Conservation (phyloP, 169 alveolate genomes). For the Condylostoma magnum region DNA sequence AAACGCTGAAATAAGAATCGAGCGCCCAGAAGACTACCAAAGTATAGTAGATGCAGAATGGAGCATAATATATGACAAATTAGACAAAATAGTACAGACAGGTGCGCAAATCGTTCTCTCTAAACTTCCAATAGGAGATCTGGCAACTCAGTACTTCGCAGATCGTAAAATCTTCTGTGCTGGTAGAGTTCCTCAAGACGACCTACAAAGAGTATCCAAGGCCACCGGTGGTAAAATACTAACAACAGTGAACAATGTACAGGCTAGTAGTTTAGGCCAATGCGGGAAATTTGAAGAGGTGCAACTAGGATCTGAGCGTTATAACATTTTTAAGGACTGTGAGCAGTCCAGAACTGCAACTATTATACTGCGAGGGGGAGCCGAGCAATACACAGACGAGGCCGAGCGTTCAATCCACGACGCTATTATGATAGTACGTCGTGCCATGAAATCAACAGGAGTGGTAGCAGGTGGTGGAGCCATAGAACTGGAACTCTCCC, state of each 20-base stretch:
- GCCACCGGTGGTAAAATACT: conserved; percentile 96
- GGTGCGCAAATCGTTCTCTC: conserved; percentile 95
- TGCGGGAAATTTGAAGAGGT: conserved; percentile 96
- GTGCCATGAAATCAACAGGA: conserved; percentile 89
- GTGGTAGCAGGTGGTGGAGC: conserved; percentile 99
- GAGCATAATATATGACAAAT: conserved; percentile 94
- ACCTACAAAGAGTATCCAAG: conserved; percentile 89
- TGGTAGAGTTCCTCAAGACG: conserved; percentile 97
- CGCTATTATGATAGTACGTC: conserved; percentile 95
- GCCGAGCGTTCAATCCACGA: conserved; percentile 97
- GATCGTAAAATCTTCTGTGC: conserved; percentile 94
- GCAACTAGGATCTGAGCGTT: conserved; percentile 97
- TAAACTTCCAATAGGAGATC: conserved; percentile 97
- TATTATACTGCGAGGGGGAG: conserved; percentile 97
- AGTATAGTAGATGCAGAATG: conserved; percentile 98
- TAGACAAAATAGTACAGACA: conserved; percentile 88
- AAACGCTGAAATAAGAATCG: conserved; percentile 96
- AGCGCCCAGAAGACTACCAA: conserved; percentile 92
- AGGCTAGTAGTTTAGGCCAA: conserved; percentile 91
- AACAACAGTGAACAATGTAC: conserved; percentile 92
- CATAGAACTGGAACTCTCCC: conserved; percentile 88
- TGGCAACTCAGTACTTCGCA: conserved; percentile 99
- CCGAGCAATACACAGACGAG: conserved; percentile 97
- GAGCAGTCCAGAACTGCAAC: conserved; percentile 91
- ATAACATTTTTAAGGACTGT: conserved; percentile 94